Base-by-base conservation (phyloP, 2,329 filamentous ascomycete genomes). In the Exophiala lecanii-corni region DNA sequence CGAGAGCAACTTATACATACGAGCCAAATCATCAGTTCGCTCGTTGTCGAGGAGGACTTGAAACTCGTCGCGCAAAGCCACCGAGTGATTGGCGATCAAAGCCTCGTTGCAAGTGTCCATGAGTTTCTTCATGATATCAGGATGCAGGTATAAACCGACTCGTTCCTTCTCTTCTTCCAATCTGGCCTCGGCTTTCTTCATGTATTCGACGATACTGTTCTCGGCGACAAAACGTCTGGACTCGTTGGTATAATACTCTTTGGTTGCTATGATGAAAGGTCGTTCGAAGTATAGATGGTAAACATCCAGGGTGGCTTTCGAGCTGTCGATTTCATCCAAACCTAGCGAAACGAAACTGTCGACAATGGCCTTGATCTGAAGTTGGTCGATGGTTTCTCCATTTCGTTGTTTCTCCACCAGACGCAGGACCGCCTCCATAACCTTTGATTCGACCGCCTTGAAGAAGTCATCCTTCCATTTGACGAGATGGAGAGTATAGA, bases 181-280 rank as follows among this genome's bases (percentile, higher is more conserved):
- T 21, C 92, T 82, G 31, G 80, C 69, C 68, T 97, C 91, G 1
- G 92, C 94, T 76, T 98, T 98, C 74, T 97, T 97, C 92, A 98
- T 97, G 69, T 97, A 98, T 62, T 98, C 92, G 23, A 98, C 89
- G 3, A 98, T 89, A 51, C 86, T 94, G 63, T 98, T 98, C 65
- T 97, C 91, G 9, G 89, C 86, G 23, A 98, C 81, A 61, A 98
- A 98, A 51, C 89, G 84, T 57, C 88, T 87, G 15, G 92, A 97
- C 64, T 98, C 94, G 34, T 84, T 82, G 56, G 88, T 76, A 64
- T 98, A 98, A 69, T 95, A 98, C 20, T 75, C 70, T 56, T 78
- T 80, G 7, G 92, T 98, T 2, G 89, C 87, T 4, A 76, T 75
- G 39, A 98, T 76, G 75, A 96, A 98, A 0, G 94, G 92, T 58